A percentile compares a stretch with the other conserved stretches of the same genome.
phyloP scores from a whole-genome alignment of 768 basidiomycete species.

The Leccinum rimulosum region DNA sequence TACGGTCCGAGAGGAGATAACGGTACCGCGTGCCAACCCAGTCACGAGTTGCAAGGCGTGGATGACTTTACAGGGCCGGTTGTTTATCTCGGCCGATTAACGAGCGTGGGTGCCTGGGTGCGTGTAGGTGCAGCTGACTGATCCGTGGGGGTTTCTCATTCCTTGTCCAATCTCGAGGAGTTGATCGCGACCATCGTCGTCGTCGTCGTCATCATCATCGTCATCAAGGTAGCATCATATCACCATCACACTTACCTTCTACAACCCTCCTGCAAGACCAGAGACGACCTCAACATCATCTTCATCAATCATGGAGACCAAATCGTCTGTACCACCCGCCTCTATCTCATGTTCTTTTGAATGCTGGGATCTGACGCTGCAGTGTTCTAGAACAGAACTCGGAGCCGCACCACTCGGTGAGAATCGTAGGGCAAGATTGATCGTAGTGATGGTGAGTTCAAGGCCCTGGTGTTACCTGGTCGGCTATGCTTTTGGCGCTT shows the following conservation, averaged over 20 bases:
- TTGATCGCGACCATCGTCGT: background rate
- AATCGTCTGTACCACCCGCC: background rate
- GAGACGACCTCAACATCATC: background rate
- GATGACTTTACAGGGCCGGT: background rate
- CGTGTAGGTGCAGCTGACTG: background rate
- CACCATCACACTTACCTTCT: background rate
- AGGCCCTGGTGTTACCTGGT: background rate
- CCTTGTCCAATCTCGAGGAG: background rate
- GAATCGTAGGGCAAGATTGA: constrained; percentile 26
- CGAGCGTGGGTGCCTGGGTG: background rate
- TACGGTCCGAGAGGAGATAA: background rate
- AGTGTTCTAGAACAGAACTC: background rate
- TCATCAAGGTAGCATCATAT: background rate
- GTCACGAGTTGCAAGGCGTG: background rate
- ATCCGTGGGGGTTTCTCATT: background rate
- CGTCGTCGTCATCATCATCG: background rate
- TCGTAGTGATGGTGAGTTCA: constrained; percentile 51
- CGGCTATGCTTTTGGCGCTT: too few relatives aligned
- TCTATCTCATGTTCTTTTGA: too few relatives aligned
- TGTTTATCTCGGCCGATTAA: background rate
- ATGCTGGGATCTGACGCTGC: background rate
- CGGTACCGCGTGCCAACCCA: background rate
- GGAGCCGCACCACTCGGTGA: background rate
- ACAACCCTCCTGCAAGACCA: too few relatives aligned
- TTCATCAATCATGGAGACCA: background rate